A percentile compares a stretch with the other conserved stretches of the same genome.
Evolutionary conservation across 2,329 filamentous ascomycete species (phyloP).

Genomic region (Stagonosporopsis vannaccii): DNA sequence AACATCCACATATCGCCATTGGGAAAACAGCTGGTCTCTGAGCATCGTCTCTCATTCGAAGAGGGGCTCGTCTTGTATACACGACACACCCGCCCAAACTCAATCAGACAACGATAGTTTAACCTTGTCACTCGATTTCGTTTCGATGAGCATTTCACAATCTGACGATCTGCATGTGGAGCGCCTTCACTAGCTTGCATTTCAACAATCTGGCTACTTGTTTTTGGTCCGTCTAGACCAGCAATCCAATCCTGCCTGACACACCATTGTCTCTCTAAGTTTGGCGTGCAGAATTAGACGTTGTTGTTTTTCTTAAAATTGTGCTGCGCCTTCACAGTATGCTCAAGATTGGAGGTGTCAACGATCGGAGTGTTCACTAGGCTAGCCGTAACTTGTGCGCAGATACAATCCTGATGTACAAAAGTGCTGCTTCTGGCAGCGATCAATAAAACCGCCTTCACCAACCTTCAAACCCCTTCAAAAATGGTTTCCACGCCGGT

Average conservation of each 20-base stretch:
- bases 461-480: constrained; percentile 8
- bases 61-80: no score
- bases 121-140: no score
- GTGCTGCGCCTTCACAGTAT: background rate
- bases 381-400: no score
- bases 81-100: no score
- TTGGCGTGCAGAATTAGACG: background rate
- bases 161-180: no score
- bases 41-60: no score
- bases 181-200: background rate
- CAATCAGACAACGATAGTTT: no score
- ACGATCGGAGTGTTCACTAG: no score
- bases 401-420: background rate
- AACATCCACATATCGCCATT: no score
- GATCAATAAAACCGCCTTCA: constrained; percentile 2
- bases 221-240: background rate
- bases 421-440: background rate
- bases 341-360: no score
- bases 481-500: constrained; percentile 2
- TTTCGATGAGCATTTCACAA: no score
- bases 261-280: background rate
- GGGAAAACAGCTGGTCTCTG: no score
- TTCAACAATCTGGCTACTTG: background rate
- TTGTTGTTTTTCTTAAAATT: background rate
- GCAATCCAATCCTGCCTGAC: background rate